Evolutionary conservation across 208 protist genomes (phyloP).

Genomic region (Trypanosoma conorhini): DNA sequence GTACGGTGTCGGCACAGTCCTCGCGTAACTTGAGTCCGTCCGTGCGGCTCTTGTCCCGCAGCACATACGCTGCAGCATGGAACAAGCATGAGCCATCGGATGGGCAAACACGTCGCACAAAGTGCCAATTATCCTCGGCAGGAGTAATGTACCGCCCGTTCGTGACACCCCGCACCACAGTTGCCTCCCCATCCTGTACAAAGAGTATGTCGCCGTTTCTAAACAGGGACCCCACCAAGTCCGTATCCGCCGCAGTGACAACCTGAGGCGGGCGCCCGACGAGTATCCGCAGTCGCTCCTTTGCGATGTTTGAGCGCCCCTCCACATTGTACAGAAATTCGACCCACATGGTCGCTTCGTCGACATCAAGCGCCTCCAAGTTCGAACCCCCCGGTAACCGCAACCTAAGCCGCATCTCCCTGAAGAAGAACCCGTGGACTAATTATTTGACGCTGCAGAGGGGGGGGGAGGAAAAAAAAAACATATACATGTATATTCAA

Average conservation of each 20-base stretch:
- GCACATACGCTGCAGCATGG: constrained; percentile 91
- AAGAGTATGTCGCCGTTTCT: constrained; percentile 69
- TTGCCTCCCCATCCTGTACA: constrained; percentile 77
- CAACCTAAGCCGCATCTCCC: constrained; percentile 66
- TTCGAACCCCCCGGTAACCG: constrained; percentile 53
- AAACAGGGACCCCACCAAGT: constrained; percentile 37
- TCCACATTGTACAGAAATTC: constrained; percentile 40
- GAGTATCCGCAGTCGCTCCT: constrained; percentile 53
- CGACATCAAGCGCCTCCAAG: constrained; percentile 46
- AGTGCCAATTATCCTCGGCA: constrained; percentile 64
- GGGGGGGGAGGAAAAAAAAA: not conserved
- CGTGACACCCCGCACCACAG: constrained; percentile 52
- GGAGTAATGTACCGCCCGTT: constrained; percentile 83
- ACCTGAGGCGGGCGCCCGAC: constrained; percentile 78
- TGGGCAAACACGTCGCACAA: constrained; percentile 86
- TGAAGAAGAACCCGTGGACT: not conserved
- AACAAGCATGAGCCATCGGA: constrained; percentile 96
- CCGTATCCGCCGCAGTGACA: constrained; percentile 40
- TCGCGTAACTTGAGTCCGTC: constrained; percentile 72
- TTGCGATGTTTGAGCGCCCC: constrained; percentile 36
- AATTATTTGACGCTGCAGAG: not conserved
- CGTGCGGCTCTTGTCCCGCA: constrained; percentile 79
- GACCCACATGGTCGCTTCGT: constrained; percentile 39
- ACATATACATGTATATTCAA: not conserved
- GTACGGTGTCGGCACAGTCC: constrained; percentile 77